Base-by-base conservation (phyloP, 176 grass and related monocot genomes). In the Bonia amplexicaulis region DNA sequence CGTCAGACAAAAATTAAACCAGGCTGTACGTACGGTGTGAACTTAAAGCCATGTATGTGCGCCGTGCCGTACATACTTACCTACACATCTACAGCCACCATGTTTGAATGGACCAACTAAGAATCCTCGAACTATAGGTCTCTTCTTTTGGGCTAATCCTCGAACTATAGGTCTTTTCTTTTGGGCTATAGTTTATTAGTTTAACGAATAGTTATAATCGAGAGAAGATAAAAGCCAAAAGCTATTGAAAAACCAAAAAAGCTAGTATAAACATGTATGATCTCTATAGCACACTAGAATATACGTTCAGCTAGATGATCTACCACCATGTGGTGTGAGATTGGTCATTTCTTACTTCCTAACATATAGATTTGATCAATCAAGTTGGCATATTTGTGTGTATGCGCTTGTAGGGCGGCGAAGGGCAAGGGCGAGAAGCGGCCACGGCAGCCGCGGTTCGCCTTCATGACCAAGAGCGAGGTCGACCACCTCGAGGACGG, bases 381-480 rank as follows among this genome's bases (percentile, higher is more conserved):
- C 31, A 44, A 85, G 54, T 71, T 71, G 87, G 26, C 1, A 45
- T 41, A 15, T 27, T 6, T 47, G 1, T 12, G 3, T 20, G 46
- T 22, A 42, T 78, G n/a, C 19, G 20, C n/a, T 7, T 60, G 60
- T 75, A 87, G 80, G 55, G 57, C 78, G 48, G 59, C 69, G 59
- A 84, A 84, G 22, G 87, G 81, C 13, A 98, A 90, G 68, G 93
- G 91, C 13, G 95, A 95, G 93, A 98, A 95, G 76, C 81, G 93
- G 77, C 87, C 90, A 40, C 89, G 91, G 80, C 87, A 95, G 60
- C 87, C 89, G 3, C 85, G 93, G 11, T 93, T 98, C 85, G 95
- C 95, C 22, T 98, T 98, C 92, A 93, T 98, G 87, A 98, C 95
- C 57, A 93, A 98, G 62, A 98, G 91, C 86, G 95, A 98, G 82